A percentile compares a stretch with the other conserved stretches of the same genome.
phyloP scores from a whole-genome alignment of 2,329 filamentous ascomycete species.

The Endocalyx cinctus region DNA sequence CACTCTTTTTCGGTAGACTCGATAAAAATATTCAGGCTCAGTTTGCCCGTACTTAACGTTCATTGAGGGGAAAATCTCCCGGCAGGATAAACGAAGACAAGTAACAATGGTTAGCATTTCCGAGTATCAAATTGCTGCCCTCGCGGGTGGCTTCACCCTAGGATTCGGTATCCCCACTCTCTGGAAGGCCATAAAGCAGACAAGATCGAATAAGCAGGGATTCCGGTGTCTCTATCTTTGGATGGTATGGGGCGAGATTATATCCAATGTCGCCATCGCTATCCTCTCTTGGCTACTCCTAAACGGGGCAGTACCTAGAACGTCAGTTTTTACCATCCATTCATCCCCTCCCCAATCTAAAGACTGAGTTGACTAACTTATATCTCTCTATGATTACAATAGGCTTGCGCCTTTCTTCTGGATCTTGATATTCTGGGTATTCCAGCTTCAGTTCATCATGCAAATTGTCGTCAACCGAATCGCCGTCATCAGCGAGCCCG shows the following conservation, averaged over 20 bases:
- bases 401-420: slow-evolving; percentile 29
- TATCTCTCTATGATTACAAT: slow-evolving; percentile 15
- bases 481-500: slow-evolving; percentile 40
- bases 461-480: slow-evolving; percentile 54
- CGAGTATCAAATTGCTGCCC: slow-evolving; percentile 10
- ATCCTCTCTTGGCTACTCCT: slow-evolving; percentile 36
- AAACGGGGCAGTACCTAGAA: slow-evolving; percentile 26
- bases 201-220: slow-evolving; percentile 9
- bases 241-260: slow-evolving; percentile 42
- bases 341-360: slow-evolving; percentile 13
- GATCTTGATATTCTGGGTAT: slow-evolving; percentile 35
- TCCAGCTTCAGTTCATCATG: slow-evolving; percentile 46
- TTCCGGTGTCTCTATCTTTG: slow-evolving; percentile 13
- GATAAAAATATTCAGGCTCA: no score
- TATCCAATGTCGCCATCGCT: slow-evolving; percentile 32
- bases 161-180: slow-evolving; percentile 13
- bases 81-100: no score
- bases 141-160: slow-evolving; percentile 12
- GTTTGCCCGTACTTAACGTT: no score
- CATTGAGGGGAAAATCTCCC: no score
- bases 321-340: slow-evolving; percentile 21
- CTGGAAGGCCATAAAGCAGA: slow-evolving; percentile 14
- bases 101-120: slow-evolving; percentile 2
- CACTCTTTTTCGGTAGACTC: no score
- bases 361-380: slow-evolving; percentile 21